phyloP scores from a whole-genome alignment of 495 filamentous ascomycete species.

The Hypoxylon intermedium region DNA sequence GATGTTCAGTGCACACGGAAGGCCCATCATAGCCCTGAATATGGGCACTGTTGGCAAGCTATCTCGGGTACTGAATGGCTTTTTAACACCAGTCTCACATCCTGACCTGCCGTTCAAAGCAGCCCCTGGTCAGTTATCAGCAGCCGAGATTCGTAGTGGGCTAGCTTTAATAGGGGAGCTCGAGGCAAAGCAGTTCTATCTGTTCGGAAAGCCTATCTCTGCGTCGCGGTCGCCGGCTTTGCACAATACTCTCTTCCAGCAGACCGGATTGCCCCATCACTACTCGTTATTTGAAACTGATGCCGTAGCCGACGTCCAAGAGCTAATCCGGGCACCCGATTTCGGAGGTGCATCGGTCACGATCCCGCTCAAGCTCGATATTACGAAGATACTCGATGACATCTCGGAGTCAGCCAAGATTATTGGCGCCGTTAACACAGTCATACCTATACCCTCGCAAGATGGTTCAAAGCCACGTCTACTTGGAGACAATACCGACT shows the following conservation, averaged over 20 bases:
- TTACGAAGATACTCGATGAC: conserved; percentile 81
- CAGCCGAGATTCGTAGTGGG: conserved; percentile 81
- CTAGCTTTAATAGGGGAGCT: conserved; percentile 83
- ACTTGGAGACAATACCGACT: conserved; percentile 93
- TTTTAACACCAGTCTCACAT: conserved; percentile 96
- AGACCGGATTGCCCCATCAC: conserved; percentile 82
- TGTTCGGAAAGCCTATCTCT: conserved; percentile 85
- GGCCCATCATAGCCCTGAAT: conserved; percentile 91
- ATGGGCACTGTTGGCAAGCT: conserved; percentile 91
- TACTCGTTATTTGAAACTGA: conserved; percentile 84
- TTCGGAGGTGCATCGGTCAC: conserved; percentile 96
- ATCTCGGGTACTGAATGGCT: conserved; percentile 85
- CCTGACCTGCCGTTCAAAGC: conserved; percentile 88
- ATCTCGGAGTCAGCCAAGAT: conserved; percentile 76
- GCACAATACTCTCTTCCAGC: conserved; percentile 85
- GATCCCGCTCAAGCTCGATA: conserved; percentile 90
- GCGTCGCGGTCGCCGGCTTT: conserved; percentile 84
- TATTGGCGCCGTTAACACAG: conserved; percentile 96
- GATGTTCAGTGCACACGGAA: conserved; percentile 72
- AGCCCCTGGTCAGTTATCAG: conserved; percentile 92
- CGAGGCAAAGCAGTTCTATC: conserved; percentile 75
- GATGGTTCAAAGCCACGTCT: conserved; percentile 57
- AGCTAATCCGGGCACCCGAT: conserved; percentile 70
- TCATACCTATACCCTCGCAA: conserved; percentile 59
- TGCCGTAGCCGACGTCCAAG: conserved; percentile 65